These are phyloP conservation scores for Mitragyna speciosa DNA, from an alignment of 257 asterid species.

Conservation along the genomic window DNA sequence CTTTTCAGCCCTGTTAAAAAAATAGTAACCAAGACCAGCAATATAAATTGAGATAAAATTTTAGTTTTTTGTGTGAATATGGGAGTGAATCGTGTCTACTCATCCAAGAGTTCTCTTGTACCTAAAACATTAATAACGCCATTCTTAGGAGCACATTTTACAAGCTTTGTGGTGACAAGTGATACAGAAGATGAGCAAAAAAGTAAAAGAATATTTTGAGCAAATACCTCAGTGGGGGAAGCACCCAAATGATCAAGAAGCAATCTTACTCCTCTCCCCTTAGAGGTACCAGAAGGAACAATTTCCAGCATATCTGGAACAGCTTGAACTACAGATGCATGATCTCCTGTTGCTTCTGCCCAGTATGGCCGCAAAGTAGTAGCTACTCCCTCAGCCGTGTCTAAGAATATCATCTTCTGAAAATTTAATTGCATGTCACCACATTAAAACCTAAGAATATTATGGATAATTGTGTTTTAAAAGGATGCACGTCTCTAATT, in stretches of 20 bases:
- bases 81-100: no score
- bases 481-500: not conserved
- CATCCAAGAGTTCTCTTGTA: not conserved
- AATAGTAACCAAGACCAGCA: not conserved
- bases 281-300: slow-evolving; percentile 88
- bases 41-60: not conserved
- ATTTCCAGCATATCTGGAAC: slow-evolving; percentile 90
- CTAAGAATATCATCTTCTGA: slow-evolving; percentile 90
- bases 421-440: slow-evolving; percentile 18
- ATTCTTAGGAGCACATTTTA: not conserved
- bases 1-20: not conserved
- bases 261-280: slow-evolving; percentile 78
- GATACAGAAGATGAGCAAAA: not conserved
- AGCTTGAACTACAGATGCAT: slow-evolving; percentile 95
- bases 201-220: not conserved
- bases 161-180: not conserved
- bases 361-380: slow-evolving; percentile 79
- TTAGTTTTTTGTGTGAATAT: no score
- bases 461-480: not conserved
- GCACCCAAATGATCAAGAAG: slow-evolving; percentile 92
- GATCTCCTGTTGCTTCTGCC: slow-evolving; percentile 70
- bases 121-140: not conserved
- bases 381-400: slow-evolving; percentile 77
- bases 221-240: slow-evolving; percentile 75
- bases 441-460: not conserved